A percentile compares a stretch with the other conserved stretches of the same genome.
Conservation (phyloP, 2,329 filamentous ascomycete species). For the Samsoniella hepiali region DNA sequence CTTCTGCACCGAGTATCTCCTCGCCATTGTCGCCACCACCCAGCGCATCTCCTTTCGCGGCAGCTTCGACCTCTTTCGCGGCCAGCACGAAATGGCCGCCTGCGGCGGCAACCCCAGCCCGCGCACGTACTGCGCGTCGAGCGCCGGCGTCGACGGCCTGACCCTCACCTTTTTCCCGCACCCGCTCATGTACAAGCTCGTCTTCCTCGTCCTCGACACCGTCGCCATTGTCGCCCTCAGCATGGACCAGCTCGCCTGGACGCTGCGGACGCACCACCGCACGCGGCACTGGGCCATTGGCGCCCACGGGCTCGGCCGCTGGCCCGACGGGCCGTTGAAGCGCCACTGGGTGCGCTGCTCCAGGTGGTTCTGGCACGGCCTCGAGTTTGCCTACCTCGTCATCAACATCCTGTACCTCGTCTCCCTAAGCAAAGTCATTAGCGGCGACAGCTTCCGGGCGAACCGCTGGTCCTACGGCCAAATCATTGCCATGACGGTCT, state of each 20-base stretch:
- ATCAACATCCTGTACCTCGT: conserved; percentile 39
- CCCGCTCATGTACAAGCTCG: conserved; percentile 37
- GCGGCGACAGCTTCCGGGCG: conserved; percentile 33
- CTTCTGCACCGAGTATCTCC: conserved; percentile 38
- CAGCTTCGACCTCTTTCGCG: conserved; percentile 34
- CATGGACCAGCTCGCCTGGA: conserved; percentile 36
- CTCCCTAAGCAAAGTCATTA: conserved; percentile 36
- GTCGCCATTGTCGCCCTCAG: conserved; percentile 35
- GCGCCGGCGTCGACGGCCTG: conserved; percentile 33
- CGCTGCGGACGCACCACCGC: conserved; percentile 33
- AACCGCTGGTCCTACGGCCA: conserved; percentile 38
- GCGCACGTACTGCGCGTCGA: conserved; percentile 37
- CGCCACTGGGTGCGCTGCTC: conserved; percentile 30
- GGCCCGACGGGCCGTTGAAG: conserved; percentile 30
- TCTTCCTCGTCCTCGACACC: conserved; percentile 36
- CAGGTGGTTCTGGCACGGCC: conserved; percentile 33
- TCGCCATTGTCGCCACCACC: conserved; percentile 37
- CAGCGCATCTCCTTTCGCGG: conserved; percentile 36
- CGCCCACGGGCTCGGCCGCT: conserved; percentile 31
- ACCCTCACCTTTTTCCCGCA: conserved; percentile 37
- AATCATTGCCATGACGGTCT: conserved; percentile 39
- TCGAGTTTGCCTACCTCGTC: conserved; percentile 37
- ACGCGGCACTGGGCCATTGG: conserved; percentile 32
- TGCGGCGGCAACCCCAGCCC: conserved; percentile 39
- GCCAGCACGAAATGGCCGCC: conserved; percentile 30